Evolutionary conservation across 2,329 filamentous ascomycete species (phyloP).

Genomic region (Amauroascus verrucosus): DNA sequence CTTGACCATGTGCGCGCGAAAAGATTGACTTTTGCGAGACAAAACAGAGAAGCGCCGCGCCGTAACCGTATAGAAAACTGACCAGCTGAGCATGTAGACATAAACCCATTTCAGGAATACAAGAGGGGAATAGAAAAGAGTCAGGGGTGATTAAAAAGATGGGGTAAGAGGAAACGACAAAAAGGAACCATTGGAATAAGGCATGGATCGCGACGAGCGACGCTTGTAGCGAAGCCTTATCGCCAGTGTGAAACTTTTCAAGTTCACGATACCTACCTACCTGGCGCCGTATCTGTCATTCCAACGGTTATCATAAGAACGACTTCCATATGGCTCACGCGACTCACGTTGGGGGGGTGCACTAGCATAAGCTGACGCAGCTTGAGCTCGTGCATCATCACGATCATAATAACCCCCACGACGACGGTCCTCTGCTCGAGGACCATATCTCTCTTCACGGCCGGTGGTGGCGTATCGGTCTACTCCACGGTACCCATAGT

Average conservation of each 20-base stretch:
- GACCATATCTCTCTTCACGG: conserved; percentile 35
- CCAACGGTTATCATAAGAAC: conserved; percentile 32
- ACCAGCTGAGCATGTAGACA: conserved; percentile 24
- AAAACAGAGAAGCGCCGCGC: conserved; percentile 30
- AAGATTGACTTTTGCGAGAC: conserved; percentile 28
- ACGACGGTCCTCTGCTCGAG: conserved; percentile 40
- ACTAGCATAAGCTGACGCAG: conserved; percentile 31
- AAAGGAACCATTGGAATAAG: conserved; percentile 8
- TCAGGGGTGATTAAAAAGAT: conserved; percentile 15
- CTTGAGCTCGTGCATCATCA: conserved; percentile 40
- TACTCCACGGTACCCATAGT: conserved; percentile 35
- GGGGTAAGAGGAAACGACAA: conserved; percentile 1
- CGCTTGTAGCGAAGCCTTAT: conserved; percentile 3
- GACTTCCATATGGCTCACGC: conserved; percentile 27
- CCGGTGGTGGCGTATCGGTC: conserved; percentile 46
- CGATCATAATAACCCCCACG: conserved; percentile 45
- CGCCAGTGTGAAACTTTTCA: conserved; percentile 1
- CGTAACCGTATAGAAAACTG: conserved; percentile 29
- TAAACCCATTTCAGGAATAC: conserved; percentile 31
- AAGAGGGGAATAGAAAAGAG: conserved; percentile 22
- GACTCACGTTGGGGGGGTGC: conserved; percentile 29
- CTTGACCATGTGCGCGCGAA: conserved; percentile 23
- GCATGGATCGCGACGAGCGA: conserved; percentile 1
- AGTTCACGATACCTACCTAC: conserved; percentile 26
- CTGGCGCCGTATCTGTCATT: conserved; percentile 34